phyloP scores from a whole-genome alignment of 2,329 filamentous ascomycete genomes.

The Aspergillus neotritici region DNA sequence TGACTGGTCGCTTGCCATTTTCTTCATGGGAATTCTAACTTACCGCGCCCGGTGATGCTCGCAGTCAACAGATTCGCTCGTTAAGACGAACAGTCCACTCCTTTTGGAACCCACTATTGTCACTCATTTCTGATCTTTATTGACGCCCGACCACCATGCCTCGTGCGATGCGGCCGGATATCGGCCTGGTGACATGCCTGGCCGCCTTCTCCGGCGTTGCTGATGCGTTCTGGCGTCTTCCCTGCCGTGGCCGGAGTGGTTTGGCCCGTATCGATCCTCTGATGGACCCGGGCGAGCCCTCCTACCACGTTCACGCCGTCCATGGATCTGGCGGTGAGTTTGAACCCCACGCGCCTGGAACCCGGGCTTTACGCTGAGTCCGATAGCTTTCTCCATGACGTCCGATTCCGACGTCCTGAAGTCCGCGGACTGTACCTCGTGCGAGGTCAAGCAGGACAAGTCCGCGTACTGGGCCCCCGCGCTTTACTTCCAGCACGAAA shows the following conservation, averaged over 20 bases:
- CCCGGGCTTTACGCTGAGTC: slow-evolving; percentile 7
- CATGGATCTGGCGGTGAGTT: slow-evolving; percentile 70
- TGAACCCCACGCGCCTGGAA: neutral
- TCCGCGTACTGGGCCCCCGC: slow-evolving; percentile 84
- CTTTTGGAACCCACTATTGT: slow-evolving; percentile 11
- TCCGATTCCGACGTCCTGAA: slow-evolving; percentile 55
- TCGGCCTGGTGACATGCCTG: slow-evolving; percentile 21
- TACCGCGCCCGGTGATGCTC: slow-evolving; percentile 10
- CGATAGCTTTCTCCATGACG: slow-evolving; percentile 58
- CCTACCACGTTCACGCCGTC: slow-evolving; percentile 66
- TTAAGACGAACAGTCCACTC: slow-evolving; percentile 8
- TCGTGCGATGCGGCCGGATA: slow-evolving; percentile 12
- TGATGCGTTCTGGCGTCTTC: slow-evolving; percentile 82
- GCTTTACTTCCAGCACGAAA: slow-evolving; percentile 68
- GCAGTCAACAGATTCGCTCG: slow-evolving; percentile 11
- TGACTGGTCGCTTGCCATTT: neutral
- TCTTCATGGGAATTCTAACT: slow-evolving; percentile 9
- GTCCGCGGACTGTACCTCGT: slow-evolving; percentile 68
- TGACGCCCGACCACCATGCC: slow-evolving; percentile 10
- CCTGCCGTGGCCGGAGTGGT: slow-evolving; percentile 66
- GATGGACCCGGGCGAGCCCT: slow-evolving; percentile 54
- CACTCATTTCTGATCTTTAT: slow-evolving; percentile 8
- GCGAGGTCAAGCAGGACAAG: slow-evolving; percentile 70
- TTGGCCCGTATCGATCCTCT: slow-evolving; percentile 73
- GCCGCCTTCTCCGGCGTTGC: slow-evolving; percentile 33